Base-by-base conservation (phyloP, 73 alveolate genomes). In the Paramecium octaurelia region DNA sequence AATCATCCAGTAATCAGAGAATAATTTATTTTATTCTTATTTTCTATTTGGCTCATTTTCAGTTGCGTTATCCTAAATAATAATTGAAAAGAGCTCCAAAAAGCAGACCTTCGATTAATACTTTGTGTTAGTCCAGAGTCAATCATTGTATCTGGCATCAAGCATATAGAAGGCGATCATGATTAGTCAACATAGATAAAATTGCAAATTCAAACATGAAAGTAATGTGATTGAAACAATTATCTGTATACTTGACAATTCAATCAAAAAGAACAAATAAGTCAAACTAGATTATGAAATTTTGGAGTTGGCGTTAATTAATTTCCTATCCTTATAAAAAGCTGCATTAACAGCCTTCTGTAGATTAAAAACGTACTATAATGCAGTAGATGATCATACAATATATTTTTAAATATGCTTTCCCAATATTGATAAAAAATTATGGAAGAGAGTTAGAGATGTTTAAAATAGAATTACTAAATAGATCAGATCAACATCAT, bases 281-380 rank as follows among this genome's bases (percentile, higher is more conserved):
- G 14, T 23, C 14, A 64, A 64, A 64, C 27, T 64, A 3, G 84
- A 34, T 64, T 64, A 64, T 64, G 84, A 64, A 34, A 64, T 64
- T 27, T 64, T 64, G 12, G 84, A 64, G 31, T 64, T 64, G 21
- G 84, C 50, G 8, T 64, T 64, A 12, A 64, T 64, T 31, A 64
- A 64, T 64, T 64, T 64, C 27, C 31, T 64, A 27, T 64, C 84
- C 11, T 34, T 31, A 64, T 34, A 64, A 27, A 64, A 64, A 64
- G 84, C 84, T 1, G 84, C 84, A 64, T 64, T 64, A 64, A 64
- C 84, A 27, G 84, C 84, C 5, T 64, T 64, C 11, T 64, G 84
- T 64, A 21, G 84, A 64, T 64, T 64, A 10, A 64, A 64, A 23
- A 8, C 27, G 24, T 64, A 64, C 10, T 64, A 64, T 34, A 64